These are phyloP conservation scores for Noccaea bulbosa DNA, from an alignment of 345 rosid genomes.

Conservation along the genomic window DNA sequence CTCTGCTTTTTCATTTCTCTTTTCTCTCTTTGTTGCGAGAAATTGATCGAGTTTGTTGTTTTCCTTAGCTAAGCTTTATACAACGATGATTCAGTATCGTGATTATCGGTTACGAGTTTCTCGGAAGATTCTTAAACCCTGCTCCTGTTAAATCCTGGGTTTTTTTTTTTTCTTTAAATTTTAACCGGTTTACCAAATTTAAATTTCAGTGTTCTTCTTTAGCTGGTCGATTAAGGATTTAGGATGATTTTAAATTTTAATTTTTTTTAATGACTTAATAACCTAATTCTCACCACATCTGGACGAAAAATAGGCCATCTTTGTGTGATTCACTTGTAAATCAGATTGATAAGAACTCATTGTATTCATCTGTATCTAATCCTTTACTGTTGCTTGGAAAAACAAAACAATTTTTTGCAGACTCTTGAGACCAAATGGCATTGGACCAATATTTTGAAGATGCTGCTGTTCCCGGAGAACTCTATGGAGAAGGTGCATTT, in stretches of 20 bases:
- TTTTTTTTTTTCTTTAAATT: background rate
- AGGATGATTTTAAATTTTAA: background rate
- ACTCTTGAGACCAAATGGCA: constrained; percentile 37
- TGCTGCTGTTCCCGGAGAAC: constrained; percentile 38
- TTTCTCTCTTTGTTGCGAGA: background rate
- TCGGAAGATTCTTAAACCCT: background rate
- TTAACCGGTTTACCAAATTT: background rate
- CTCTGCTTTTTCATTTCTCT: constrained; percentile 11
- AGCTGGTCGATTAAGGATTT: background rate
- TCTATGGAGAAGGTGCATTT: constrained; percentile 46
- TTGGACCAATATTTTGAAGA: constrained; percentile 47
- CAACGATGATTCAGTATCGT: background rate
- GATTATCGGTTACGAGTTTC: constrained; percentile 13
- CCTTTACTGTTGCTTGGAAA: background rate
- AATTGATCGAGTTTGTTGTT: constrained; percentile 1
- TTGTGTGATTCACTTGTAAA: constrained; percentile 30
- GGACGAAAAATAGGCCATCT: background rate
- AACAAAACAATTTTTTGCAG: constrained; percentile 21
- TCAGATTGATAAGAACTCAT: background rate
- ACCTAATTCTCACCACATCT: constrained; percentile 36
- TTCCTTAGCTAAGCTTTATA: background rate
- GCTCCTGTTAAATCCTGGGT: background rate
- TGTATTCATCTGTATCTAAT: constrained; percentile 26
- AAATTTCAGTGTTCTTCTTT: constrained; percentile 18
- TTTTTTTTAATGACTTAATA: background rate